Conservation (phyloP, 2,329 filamentous ascomycete species). For the Venturia aucupariae region DNA sequence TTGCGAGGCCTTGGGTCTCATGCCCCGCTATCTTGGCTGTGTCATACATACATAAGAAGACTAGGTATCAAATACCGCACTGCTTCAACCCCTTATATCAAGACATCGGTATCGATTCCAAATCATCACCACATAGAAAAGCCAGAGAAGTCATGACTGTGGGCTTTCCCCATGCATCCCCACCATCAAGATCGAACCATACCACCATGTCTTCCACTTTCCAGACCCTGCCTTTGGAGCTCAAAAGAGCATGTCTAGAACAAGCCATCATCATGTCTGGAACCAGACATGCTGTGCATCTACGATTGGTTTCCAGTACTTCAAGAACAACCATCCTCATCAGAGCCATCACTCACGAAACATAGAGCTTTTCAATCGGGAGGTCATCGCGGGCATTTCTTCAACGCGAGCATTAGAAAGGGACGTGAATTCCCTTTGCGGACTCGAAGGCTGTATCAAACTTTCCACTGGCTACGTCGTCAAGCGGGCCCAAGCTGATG, state of each 20-base stretch:
- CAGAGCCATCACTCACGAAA: neutral
- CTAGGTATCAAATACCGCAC: neutral
- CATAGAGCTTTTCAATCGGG: neutral
- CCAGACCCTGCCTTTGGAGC: neutral
- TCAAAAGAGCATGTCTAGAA: constrained; percentile 5
- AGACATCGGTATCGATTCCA: neutral
- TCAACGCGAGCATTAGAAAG: neutral
- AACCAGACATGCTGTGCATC: neutral
- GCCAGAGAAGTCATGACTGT: neutral
- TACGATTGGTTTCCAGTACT: neutral
- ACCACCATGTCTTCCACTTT: neutral
- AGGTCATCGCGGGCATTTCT: neutral
- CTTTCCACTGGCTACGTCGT: neutral
- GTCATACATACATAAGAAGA: neutral
- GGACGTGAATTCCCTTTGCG: neutral
- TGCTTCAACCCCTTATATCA: neutral
- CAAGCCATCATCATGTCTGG: neutral
- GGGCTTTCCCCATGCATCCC: neutral
- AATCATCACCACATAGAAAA: neutral
- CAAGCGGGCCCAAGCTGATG: neutral
- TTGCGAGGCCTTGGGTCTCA: neutral
- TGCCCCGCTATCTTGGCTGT: neutral
- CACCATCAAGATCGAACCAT: no score
- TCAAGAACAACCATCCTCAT: no score
- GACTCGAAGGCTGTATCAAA: neutral